Evolutionary conservation across 2,329 filamentous ascomycete genomes (phyloP).

Genomic region (Colletotrichum noveboracense): DNA sequence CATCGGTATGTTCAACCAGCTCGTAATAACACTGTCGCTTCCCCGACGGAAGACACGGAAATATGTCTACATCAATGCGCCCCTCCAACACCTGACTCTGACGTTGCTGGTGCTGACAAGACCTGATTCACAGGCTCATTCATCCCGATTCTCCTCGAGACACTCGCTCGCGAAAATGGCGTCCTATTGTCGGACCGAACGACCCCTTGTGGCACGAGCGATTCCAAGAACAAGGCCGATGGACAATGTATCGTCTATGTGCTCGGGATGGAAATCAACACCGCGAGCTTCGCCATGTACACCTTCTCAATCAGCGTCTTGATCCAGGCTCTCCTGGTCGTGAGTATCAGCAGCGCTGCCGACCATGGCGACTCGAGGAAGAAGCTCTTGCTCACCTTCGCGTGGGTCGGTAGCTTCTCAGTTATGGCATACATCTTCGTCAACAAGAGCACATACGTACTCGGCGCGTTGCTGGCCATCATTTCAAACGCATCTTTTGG

Average conservation of each 20-base stretch:
- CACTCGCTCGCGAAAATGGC: conserved; percentile 89
- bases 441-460: conserved; percentile 74
- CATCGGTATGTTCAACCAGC: conserved; percentile 29
- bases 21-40: neutral
- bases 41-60: neutral
- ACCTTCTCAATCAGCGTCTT: conserved; percentile 94
- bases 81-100: neutral
- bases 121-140: conserved; percentile 71
- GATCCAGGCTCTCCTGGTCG: conserved; percentile 86
- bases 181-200: conserved; percentile 80
- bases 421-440: conserved; percentile 91
- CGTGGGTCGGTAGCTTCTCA: conserved; percentile 76
- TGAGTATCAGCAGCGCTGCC: conserved; percentile 94
- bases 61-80: neutral
- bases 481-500: conserved; percentile 94
- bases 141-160: conserved; percentile 93
- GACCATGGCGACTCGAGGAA: conserved; percentile 95
- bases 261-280: conserved; percentile 87
- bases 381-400: conserved; percentile 84
- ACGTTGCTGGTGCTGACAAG: conserved; percentile 5
- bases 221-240: conserved; percentile 52
- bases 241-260: conserved; percentile 84
- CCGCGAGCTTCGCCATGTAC: conserved; percentile 97
- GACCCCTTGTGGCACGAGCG: conserved; percentile 74
- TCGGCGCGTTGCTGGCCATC: conserved; percentile 85